These are phyloP conservation scores for Russula compacta DNA, from an alignment of 768 basidiomycete species.

Conservation along the genomic window DNA sequence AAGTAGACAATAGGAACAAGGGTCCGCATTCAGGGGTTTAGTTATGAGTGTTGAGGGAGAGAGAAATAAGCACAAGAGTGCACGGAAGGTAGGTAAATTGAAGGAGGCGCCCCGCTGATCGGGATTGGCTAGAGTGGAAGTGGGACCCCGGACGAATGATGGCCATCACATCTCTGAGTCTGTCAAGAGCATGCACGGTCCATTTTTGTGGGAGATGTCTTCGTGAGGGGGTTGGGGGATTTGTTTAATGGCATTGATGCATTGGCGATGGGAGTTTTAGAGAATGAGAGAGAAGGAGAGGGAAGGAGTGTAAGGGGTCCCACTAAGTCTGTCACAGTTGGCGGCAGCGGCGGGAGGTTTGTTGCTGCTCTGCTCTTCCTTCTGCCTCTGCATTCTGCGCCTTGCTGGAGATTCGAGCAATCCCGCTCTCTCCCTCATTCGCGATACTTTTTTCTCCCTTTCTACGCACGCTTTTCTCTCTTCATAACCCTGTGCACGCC, in stretches of 20 bases:
- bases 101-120: not conserved
- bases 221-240: too few relatives aligned
- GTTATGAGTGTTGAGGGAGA: too few relatives aligned
- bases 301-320: not conserved
- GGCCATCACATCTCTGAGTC: not conserved
- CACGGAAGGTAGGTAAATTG: not conserved
- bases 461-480: conserved; percentile 5
- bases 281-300: not conserved
- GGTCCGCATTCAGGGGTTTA: not conserved
- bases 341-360: not conserved
- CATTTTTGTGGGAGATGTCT: not conserved
- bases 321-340: not conserved
- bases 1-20: not conserved
- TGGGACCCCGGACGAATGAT: conserved; percentile 6
- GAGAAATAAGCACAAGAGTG: not conserved
- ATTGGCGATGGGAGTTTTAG: too few relatives aligned
- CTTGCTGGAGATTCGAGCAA: conserved; percentile 12
- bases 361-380: not conserved
- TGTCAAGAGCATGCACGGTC: conserved; percentile 2
- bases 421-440: conserved; percentile 10
- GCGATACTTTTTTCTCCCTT: conserved; percentile 15
- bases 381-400: not conserved
- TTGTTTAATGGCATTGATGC: too few relatives aligned
- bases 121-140: not conserved
- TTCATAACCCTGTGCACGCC: conserved; percentile 9